Percentiles rank a stretch among this genome's conserved stretches.
Evolutionary conservation across 1,139 yeast species (phyloP).

Genomic region (Pichia sp.): DNA sequence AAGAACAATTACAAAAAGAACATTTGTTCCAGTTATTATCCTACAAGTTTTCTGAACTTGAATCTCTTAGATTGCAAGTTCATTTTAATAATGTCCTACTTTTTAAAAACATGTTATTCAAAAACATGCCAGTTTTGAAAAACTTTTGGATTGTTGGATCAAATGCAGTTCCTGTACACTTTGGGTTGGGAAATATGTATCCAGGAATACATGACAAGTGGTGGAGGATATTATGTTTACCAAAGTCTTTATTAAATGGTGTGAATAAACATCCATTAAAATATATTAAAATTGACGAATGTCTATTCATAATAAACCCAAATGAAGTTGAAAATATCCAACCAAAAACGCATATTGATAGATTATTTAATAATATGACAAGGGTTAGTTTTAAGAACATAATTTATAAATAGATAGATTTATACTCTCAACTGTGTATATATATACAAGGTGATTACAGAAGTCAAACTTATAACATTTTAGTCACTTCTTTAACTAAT

Average conservation of each 20-base stretch:
- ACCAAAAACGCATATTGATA: constrained; percentile 39
- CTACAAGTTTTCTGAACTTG: constrained; percentile 13
- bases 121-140: constrained; percentile 30
- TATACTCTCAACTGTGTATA: not conserved
- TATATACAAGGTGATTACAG: not conserved
- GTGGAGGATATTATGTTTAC: constrained; percentile 50
- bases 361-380: constrained; percentile 36
- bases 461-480: constrained; percentile 3
- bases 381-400: constrained; percentile 14
- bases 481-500: constrained; percentile 11
- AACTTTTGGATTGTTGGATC: constrained; percentile 45
- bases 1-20: constrained; percentile 27
- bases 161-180: constrained; percentile 48
- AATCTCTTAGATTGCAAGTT: constrained; percentile 36
- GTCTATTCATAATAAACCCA: constrained; percentile 30
- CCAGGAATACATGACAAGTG: constrained; percentile 54
- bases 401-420: not conserved
- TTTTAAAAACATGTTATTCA: constrained; percentile 19
- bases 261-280: constrained; percentile 31
- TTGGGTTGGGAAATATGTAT: constrained; percentile 49
- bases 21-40: constrained; percentile 16
- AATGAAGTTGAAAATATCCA: constrained; percentile 23
- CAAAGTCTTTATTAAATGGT: constrained; percentile 18
- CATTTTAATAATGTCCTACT: constrained; percentile 28
- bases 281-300: constrained; percentile 41